Percentiles rank a stretch among this genome's conserved stretches.
Conservation (phyloP, 2,329 filamentous ascomycete genomes). For the Hymenoscyphus salicellus region DNA sequence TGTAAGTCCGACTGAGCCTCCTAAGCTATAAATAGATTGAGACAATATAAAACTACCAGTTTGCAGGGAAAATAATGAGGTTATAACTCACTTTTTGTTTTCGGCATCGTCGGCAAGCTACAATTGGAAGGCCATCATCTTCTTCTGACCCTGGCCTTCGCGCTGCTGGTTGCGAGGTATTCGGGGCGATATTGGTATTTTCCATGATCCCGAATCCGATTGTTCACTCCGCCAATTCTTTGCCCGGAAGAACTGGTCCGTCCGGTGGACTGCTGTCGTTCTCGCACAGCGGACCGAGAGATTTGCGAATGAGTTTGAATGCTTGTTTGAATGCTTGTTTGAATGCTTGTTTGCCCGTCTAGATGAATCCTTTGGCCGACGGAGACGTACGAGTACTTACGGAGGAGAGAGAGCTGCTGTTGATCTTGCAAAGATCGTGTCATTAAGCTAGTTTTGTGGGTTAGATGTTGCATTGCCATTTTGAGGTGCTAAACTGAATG, state of each 20-base stretch:
- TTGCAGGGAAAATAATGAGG: background rate
- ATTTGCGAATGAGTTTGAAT: background rate
- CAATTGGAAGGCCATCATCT: background rate
- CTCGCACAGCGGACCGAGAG: background rate
- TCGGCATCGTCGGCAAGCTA: constrained; percentile 23
- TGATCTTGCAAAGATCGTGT: constrained; percentile 1
- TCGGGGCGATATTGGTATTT: background rate
- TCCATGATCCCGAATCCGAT: background rate
- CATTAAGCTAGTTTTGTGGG: background rate
- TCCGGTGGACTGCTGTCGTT: background rate
- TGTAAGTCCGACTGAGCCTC: background rate
- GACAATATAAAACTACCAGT: background rate
- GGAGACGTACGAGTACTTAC: background rate
- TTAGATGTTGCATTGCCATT: background rate
- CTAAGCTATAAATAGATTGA: background rate
- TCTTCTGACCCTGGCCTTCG: background rate
- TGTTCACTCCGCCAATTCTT: background rate
- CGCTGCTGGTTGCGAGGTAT: background rate
- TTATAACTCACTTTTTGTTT: constrained; percentile 24
- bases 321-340: background rate
- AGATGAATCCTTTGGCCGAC: background rate
- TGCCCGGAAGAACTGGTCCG: background rate
- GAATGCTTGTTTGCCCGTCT: background rate
- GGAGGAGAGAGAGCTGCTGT: background rate
- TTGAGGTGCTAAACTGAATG: background rate